Evolutionary conservation across 345 rosid genomes (phyloP).

Genomic region (Boechera divaricarpa): DNA sequence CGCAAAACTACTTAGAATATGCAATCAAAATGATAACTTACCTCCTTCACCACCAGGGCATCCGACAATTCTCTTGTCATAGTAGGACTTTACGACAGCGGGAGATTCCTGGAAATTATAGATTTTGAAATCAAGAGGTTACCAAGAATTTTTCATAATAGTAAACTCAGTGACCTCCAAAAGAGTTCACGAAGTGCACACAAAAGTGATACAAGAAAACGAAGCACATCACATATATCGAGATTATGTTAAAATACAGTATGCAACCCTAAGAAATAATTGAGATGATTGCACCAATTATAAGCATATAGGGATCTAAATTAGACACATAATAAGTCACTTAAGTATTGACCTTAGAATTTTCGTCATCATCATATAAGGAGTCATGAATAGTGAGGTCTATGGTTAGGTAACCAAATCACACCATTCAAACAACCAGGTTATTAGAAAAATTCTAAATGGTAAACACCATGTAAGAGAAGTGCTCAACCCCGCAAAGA

Average conservation of each 20-base stretch:
- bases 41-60: slow-evolving; percentile 93
- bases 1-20: not conserved
- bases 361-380: slow-evolving; percentile 2
- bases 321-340: not conserved
- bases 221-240: not conserved
- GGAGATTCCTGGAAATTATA: slow-evolving; percentile 64
- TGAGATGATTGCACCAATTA: not conserved
- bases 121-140: slow-evolving; percentile 15
- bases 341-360: not conserved
- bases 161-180: not conserved
- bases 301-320: not conserved
- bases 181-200: not conserved
- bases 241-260: slow-evolving; percentile 9
- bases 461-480: not conserved
- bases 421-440: not conserved
- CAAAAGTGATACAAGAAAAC: not conserved
- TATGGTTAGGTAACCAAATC: not conserved
- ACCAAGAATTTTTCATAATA: not conserved
- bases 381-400: not conserved
- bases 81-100: slow-evolving; percentile 71
- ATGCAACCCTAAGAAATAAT: not conserved
- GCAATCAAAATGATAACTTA: slow-evolving; percentile 38
- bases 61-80: slow-evolving; percentile 84
- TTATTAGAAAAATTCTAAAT: not conserved
- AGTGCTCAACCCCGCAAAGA: not conserved